Evolutionary conservation across 441 rosid species (phyloP), one percentile per base, ranked within the genome.

Genomic region (Adansonia grandidieri): DNA sequence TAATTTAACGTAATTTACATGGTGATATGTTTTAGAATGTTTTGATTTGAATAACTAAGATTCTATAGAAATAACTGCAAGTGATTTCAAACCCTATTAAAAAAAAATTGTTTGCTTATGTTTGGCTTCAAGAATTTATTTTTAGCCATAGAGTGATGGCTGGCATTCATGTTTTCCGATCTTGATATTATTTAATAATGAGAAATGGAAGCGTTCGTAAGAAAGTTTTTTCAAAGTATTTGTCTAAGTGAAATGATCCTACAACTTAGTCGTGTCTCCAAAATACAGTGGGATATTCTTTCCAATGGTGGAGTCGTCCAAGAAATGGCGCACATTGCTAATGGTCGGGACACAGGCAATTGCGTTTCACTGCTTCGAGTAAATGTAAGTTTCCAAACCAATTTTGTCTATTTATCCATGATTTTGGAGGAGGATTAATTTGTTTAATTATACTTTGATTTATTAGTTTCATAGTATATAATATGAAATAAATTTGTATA

Each of bases 231-330:
- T 0, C 28, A 24, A 58, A 19, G 63, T 58, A 2, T 0, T 15
- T 44, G 62, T 1, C 9, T n/a, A 69, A 19, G 9, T 45, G 51
- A 67, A 42, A 9, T 68, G 56, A 68, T 68, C 65, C 22, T 65
- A 15, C 13, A 62, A 66, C 32, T 58, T 53, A 9, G 48, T 62
- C 77, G 28, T 24, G 40, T 71, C 61, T 78, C 2, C 15, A 82
- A 72, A 70, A 19, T 80, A 56, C 89, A 96, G 99, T 94, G 99
- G 99, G 99, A 96, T 84, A 91, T 94, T 83, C 88, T 94, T 56
- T 89, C 95, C 3, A 85, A 77, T 75, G 91, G 89, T 11, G 97
- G 93, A 57, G 78, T 74, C 56, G 91, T 90, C 42, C 89, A 90
- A 64, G 95, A 90, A 87, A 85, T 96, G 87, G 84, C 92, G 17